A percentile compares a stretch with the other conserved stretches of the same genome.
Conservation (phyloP, 371 early-diverging fungal genomes). For the Dentiscutata heterogama region DNA sequence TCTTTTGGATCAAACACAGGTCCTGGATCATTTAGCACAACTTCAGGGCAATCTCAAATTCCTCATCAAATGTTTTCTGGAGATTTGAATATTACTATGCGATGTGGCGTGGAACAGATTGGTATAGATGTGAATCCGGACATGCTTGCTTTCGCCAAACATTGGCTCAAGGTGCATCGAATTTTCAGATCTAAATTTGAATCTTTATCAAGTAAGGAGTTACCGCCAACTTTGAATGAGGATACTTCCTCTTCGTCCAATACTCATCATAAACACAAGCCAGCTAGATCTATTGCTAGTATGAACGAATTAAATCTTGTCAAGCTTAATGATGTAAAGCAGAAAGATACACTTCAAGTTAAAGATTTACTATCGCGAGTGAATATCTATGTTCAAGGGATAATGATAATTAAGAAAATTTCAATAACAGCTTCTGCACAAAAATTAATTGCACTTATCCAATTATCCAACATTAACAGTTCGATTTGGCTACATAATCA, state of each 20-base stretch:
- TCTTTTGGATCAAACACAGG: slow-evolving; percentile 45
- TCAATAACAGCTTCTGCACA: slow-evolving; percentile 60
- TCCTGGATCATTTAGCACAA: slow-evolving; percentile 19
- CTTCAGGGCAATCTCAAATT: neutral
- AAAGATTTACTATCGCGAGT: slow-evolving; percentile 51
- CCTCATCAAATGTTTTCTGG: slow-evolving; percentile 47
- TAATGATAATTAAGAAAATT: slow-evolving; percentile 56
- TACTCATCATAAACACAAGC: slow-evolving; percentile 21
- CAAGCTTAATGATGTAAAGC: slow-evolving; percentile 36
- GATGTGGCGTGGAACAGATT: slow-evolving; percentile 61
- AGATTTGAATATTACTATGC: slow-evolving; percentile 62
- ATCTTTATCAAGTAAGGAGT: slow-evolving; percentile 47
- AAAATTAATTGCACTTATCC: slow-evolving; percentile 56
- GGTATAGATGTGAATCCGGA: slow-evolving; percentile 69
- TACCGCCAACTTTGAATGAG: neutral
- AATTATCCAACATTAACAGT: slow-evolving; percentile 54
- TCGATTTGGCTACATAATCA: slow-evolving; percentile 63
- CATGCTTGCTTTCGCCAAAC: slow-evolving; percentile 77
- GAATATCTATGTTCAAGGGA: slow-evolving; percentile 58
- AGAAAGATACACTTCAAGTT: slow-evolving; percentile 35
- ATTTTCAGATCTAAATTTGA: slow-evolving; percentile 67
- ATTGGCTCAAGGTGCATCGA: slow-evolving; percentile 78
- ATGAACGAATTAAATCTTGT: slow-evolving; percentile 7
- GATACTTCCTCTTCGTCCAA: neutral
- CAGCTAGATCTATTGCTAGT: slow-evolving; percentile 42